Percentiles rank a stretch among this genome's conserved stretches.
These are phyloP conservation scores for Botryotinia calthae DNA, from an alignment of 2,329 filamentous ascomycete species.

Conservation along the genomic window DNA sequence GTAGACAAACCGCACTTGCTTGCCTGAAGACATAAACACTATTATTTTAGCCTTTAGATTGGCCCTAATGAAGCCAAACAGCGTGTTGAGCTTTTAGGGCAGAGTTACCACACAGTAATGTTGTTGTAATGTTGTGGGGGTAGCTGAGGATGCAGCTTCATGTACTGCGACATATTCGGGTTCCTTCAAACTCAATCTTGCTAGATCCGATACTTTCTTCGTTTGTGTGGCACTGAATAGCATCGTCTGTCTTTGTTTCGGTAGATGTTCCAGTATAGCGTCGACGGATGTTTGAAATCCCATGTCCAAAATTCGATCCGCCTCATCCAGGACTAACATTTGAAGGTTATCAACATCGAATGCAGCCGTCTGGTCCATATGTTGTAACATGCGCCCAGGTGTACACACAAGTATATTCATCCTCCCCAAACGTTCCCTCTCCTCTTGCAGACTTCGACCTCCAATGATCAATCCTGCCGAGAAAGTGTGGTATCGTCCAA, in stretches of 20 bases:
- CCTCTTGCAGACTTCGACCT: constrained; percentile 83
- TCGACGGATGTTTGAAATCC: constrained; percentile 90
- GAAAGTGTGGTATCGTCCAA: constrained; percentile 85
- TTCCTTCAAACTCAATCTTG: constrained; percentile 80
- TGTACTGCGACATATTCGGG: constrained; percentile 96
- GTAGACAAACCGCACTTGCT: constrained; percentile 94
- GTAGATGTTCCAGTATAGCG: constrained; percentile 88
- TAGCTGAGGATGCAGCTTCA: constrained; percentile 74
- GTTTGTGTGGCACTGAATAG: constrained; percentile 97
- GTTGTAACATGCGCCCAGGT: constrained; percentile 90
- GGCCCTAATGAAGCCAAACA: constrained; percentile 88
- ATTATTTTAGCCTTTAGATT: constrained; percentile 94
- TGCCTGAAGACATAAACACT: constrained; percentile 91
- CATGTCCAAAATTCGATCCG: constrained; percentile 96
- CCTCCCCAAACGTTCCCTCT: constrained; percentile 76
- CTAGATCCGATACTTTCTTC: constrained; percentile 87
- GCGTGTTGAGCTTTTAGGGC: constrained; percentile 82
- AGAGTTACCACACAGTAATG: constrained; percentile 86
- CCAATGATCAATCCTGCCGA: constrained; percentile 93
- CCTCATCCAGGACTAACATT: constrained; percentile 91
- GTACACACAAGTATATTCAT: constrained; percentile 99
- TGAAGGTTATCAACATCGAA: constrained; percentile 89
- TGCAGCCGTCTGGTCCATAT: constrained; percentile 87
- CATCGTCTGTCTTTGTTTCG: constrained; percentile 80
- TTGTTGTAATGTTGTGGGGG: constrained; percentile 80